Percentiles rank a stretch among this genome's conserved stretches.
phyloP scores from a whole-genome alignment of 176 grass and related monocot species.

The Lolium perenne region DNA sequence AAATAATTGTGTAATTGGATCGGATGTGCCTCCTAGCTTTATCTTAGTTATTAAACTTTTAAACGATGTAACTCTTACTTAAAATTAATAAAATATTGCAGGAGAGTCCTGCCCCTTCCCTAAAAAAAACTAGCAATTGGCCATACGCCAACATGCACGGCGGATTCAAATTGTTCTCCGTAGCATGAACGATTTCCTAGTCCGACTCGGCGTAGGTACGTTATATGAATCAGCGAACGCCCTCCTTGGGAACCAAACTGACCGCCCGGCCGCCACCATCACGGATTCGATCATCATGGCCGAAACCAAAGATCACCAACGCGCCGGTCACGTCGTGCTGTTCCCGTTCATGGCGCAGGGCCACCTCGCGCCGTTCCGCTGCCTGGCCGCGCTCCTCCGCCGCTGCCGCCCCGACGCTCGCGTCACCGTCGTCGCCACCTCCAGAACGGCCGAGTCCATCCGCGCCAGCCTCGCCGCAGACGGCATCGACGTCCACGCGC shows the following conservation, averaged over 20 bases:
- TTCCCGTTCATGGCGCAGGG: slow-evolving; percentile 57
- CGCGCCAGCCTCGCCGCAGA: not conserved
- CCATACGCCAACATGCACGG: too few species aligned
- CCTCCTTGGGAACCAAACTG: not conserved
- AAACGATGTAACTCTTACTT: too few species aligned
- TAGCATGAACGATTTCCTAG: too few species aligned
- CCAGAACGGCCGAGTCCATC: not conserved
- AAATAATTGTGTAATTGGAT: too few species aligned
- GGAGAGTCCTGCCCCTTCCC: too few species aligned
- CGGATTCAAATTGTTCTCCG: too few species aligned
- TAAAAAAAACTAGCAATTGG: too few species aligned
- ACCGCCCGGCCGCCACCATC: not conserved
- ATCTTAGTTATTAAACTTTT: too few species aligned
- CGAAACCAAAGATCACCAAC: not conserved
- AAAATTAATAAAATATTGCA: too few species aligned
- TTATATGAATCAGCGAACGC: too few species aligned
- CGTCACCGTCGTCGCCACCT: slow-evolving; percentile 28
- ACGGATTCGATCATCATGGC: slow-evolving; percentile 26
- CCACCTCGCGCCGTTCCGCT: slow-evolving; percentile 48
- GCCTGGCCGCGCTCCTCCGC: slow-evolving; percentile 24
- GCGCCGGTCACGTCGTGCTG: slow-evolving; percentile 38
- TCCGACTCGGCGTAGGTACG: too few species aligned
- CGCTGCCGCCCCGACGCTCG: slow-evolving; percentile 2
- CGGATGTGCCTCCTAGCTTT: too few species aligned
- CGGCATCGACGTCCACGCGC: slow-evolving; percentile 33